Base-by-base conservation (phyloP, 2,329 filamentous ascomycete genomes). In the Hypoxylon rubiginosum region DNA sequence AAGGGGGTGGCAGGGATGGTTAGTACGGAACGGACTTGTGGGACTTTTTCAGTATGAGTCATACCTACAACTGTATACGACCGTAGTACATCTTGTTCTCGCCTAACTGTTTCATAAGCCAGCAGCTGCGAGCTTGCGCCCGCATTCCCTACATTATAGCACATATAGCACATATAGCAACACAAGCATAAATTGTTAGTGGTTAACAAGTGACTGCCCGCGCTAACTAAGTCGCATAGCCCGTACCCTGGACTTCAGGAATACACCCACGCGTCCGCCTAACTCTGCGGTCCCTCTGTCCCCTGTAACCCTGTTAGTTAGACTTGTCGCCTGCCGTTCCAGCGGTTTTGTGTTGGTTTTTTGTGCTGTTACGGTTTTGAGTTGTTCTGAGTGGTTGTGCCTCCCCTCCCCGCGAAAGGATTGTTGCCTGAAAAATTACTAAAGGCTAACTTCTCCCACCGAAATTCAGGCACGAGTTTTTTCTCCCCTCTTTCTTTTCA, bases 381-480 rank as follows among this genome's bases (percentile, higher is more conserved):
- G n/a, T 43, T 17, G 39, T 43, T 19, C 17, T 43, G 39, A 43
- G 39, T 58, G 28, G 50, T 46, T 46, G 43, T 48, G 45, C 21
- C 21, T 15, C 28, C 43, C 39, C 53, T 30, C 39, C 53, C 7
- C n/a, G 45, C 39, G 43, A 34, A 55, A 48, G 58, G 62, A 62
- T 72, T 72, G 73, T 72, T 75, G 73, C 74, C 74, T 75, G 72
- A 69, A 62, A 73, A 74, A 75, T 66, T 76, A 76, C 74, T 76
- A 75, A 75, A 73, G 67, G 65, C 64, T 64, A 45, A 57, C 56
- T 34, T 68, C 46, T 64, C 74, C 73, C 73, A 51, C 74, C 69
- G 34, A 64, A 66, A 63, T 66, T 58, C 67, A 70, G 62, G 58
- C 66, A 61, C 58, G 28, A 57, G 55, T 24, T 67, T 65, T 71